phyloP scores from a whole-genome alignment of 345 rosid species.

The Toxicodendron radicans region DNA sequence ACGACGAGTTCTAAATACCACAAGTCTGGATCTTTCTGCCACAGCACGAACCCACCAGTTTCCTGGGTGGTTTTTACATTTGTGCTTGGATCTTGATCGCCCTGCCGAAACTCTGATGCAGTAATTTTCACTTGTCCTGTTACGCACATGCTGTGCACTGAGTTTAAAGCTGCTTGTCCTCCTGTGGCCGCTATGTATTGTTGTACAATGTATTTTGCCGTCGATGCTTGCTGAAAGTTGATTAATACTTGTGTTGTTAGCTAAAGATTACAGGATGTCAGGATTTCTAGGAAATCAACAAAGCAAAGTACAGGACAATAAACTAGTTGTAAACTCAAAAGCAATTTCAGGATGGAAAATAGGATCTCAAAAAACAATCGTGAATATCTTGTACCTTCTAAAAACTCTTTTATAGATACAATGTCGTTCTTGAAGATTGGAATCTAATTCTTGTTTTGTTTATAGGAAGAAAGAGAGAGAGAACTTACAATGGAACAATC shows the following conservation, averaged over 20 bases:
- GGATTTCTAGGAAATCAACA: no score
- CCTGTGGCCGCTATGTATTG: slow-evolving; percentile 94
- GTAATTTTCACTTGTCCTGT: slow-evolving; percentile 73
- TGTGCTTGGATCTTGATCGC: slow-evolving; percentile 39
- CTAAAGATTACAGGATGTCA: neutral
- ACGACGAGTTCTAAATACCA: slow-evolving; percentile 87
- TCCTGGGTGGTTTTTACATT: slow-evolving; percentile 57
- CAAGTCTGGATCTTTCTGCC: slow-evolving; percentile 89
- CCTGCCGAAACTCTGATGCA: slow-evolving; percentile 74
- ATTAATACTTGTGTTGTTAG: neutral
- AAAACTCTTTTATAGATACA: no score
- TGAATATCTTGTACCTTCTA: no score
- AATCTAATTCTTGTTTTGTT: no score
- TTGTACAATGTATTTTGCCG: slow-evolving; percentile 92
- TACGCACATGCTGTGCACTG: slow-evolving; percentile 86
- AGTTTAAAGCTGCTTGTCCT: slow-evolving; percentile 71
- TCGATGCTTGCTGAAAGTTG: slow-evolving; percentile 77
- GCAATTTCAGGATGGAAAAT: no score
- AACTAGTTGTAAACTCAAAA: no score
- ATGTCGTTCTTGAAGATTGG: no score
- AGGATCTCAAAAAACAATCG: no score
- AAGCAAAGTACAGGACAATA: no score
- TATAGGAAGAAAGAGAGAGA: neutral
- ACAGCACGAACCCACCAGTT: slow-evolving; percentile 76
- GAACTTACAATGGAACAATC: slow-evolving; percentile 70